Evolutionary conservation across 192 early-diverging fungal species (phyloP), one percentile per base, ranked within the genome.

Genomic region (Backusella circina): DNA sequence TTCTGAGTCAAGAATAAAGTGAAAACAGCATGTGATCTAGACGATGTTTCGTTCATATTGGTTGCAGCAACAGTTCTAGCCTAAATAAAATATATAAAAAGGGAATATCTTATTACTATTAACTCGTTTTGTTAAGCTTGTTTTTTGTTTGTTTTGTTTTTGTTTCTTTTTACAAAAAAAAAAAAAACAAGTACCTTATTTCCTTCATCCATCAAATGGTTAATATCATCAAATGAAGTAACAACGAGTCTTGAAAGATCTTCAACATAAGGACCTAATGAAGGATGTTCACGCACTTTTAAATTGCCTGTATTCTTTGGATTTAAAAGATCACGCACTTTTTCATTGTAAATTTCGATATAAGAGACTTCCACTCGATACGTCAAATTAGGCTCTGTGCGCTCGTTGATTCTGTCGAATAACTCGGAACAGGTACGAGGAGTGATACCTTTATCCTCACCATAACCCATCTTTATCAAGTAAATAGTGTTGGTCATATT

Each of bases 41-140:
- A 93, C 39, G 95, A 97, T 1, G 90, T 90, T 71, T 93, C 96
- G 83, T 98, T 98, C 95, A 97, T 96, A 71, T 95, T 93, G 51
- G 97, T 98, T 16, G 95, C 88, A 1, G 95, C 97, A 18, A 96
- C 94, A 1, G 95, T 97, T 72, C 93, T 87, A n/a, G 92, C 88
- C 90, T 93, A 77, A 26, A 54, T 21, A 70, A 26, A 36, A 61
- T 23, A 28, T 21, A n/a, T n/a, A n/a, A 61, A 61, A 61, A 61
- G 23, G 21, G 54, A 61, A 57, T 57, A 26, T 57, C 39, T 71
- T 36, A 51, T 28, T 36, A 44, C 21, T 50, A 30, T 51, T 28
- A 50, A 57, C 54, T 57, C 21, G 12, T 57, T 57, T 57, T 57
- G 54, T 57, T 26, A 57, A 57, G 54, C 5, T 57, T 31, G 2